Evolutionary conservation across 2,329 filamentous ascomycete genomes (phyloP), one percentile per base, ranked within the genome.

Genomic region (Elsinoe fawcettii): DNA sequence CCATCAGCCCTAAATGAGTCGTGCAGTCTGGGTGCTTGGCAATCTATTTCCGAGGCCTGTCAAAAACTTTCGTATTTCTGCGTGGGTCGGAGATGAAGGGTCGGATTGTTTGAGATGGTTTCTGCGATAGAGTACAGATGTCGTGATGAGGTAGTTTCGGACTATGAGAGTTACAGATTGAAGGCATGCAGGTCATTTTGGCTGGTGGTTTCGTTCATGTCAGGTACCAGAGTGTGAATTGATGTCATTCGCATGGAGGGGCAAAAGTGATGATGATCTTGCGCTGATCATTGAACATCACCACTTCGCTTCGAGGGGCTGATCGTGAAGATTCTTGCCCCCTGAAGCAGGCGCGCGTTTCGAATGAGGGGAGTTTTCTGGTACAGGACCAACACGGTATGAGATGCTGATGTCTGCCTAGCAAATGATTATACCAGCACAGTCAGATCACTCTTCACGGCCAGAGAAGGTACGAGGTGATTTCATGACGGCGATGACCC

Each of bases 1-100:
- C 46, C 25, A 51, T 32, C 46, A 51, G 46, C 46, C 46, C 46
- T 51, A 51, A 51, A 51, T 51, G 46, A 51, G 46, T 51, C 46
- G 46, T 34, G 44, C 7, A n/a, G n/a, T 5, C 9, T 23, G 44
- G 44, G 5, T 11, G 18, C 44, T 16, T n/a, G 27, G 27, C 5
- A 30, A 25, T 30, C 44, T 49, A 30, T 32, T 16, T 37, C 14
- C 34, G 5, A n/a, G 34, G 9, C 9, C 11, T 37, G 5, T 37
- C 11, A 32, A 32, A 32, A 5, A 32, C 30, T n/a, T n/a, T n/a
- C n/a, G n/a, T n/a, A n/a, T n/a, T n/a, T n/a, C n/a, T n/a, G n/a
- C 5, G 30, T 43, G 5, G 37, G 14, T 16, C 6, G 14, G 37
- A 43, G 14, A 20, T 20, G n/a, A 20, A 18, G 18, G 5, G 18